Evolutionary conservation across 1,284 basidiomycete genomes (phyloP), one percentile per base, ranked within the genome.

Genomic region (Inonotus obliquus): DNA sequence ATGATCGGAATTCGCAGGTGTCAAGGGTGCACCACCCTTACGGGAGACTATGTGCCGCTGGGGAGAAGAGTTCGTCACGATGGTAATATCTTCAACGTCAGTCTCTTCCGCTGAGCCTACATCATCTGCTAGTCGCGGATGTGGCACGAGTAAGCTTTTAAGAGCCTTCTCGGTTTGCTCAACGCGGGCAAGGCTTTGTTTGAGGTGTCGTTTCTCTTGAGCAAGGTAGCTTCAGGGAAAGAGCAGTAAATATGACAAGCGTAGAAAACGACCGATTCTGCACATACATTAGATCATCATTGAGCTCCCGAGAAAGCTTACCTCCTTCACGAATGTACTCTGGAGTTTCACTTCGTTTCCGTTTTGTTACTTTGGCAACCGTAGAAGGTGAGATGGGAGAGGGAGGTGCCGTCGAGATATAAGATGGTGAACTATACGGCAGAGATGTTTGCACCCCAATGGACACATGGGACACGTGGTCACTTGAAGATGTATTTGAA

Each of bases 371-470:
- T 7, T 29, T 52, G 13, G 27, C 27, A 7, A 52, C 45, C 6
- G 27, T 11, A 29, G 59, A 45, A 25, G 59, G 23, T 4, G 53
- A 37, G 19, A 52, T 27, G 10, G 51, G 51, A 35, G 53, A 38
- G 45, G 54, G 41, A 3, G 44, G 44, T 47, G 25, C 45, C 21
- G 59, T 23, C 13, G 38, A 53, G 9, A 32, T 23, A 54, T 39
- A 32, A 38, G 51, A 25, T 7, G 44, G 29, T 38, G 52, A 35
- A 4, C 19, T n/a, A 35, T 52, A 37, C 4, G 48, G 29, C 39
- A 55, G 32, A 49, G 59, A 55, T 7, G 59, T 60, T 27, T 60
- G 59, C 32, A 60, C 52, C 1, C 53, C 59, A 21, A 60, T 19
- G 29, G 59, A 60, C 3, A 32, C 53, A 21, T 54, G 48, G 29